phyloP scores from a whole-genome alignment of 106 monocot species.

The Phalaenopsis equestris region DNA sequence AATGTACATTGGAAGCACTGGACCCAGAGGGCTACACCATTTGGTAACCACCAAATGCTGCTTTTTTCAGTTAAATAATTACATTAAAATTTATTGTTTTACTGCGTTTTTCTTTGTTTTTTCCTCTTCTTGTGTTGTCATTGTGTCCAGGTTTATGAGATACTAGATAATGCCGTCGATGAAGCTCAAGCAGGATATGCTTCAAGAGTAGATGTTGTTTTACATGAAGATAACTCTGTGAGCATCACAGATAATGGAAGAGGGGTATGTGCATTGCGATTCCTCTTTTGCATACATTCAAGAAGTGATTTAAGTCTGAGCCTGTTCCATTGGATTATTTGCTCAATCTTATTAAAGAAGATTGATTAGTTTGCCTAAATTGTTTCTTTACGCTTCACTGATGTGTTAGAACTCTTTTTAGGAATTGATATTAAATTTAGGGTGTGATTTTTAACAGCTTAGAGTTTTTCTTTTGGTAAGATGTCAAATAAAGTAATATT shows the following conservation, averaged over 20 bases:
- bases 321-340: background rate
- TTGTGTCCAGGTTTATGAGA: constrained; percentile 75
- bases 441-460: background rate
- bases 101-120: background rate
- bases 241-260: constrained; percentile 88
- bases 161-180: constrained; percentile 92
- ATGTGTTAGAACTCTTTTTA: background rate
- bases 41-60: constrained; percentile 37
- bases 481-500: background rate
- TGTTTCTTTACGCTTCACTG: background rate
- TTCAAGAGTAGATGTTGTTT: constrained; percentile 64
- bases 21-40: constrained; percentile 93
- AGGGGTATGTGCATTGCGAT: constrained; percentile 50
- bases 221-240: constrained; percentile 85
- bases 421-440: background rate
- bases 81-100: background rate
- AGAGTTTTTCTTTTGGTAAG: background rate
- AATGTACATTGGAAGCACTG: constrained; percentile 99
- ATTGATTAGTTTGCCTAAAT: background rate
- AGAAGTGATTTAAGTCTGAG: background rate
- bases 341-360: background rate
- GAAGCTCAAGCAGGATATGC: constrained; percentile 98
- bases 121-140: background rate
- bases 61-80: background rate
- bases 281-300: background rate